A percentile compares a stretch with the other conserved stretches of the same genome.
Evolutionary conservation across 2,329 filamentous ascomycete genomes (phyloP).

Genomic region (Neonectria punicea): DNA sequence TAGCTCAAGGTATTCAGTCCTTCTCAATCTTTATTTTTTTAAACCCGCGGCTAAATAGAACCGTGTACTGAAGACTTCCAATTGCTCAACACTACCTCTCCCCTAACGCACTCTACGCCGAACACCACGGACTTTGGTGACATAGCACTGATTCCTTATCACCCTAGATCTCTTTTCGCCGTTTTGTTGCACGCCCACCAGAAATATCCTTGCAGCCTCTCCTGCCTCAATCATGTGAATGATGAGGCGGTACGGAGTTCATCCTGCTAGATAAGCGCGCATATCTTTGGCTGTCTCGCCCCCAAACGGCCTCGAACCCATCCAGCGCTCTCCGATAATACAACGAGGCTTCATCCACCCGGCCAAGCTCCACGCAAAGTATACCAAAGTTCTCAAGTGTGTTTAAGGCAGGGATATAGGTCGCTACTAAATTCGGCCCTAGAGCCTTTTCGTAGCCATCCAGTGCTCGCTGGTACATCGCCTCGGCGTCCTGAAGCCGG

Average conservation of each 20-base stretch:
- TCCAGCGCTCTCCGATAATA: background rate
- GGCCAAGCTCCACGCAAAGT: background rate
- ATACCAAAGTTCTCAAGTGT: slow-evolving; percentile 5
- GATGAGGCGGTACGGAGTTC: background rate
- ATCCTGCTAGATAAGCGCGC: background rate
- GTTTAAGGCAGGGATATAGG: slow-evolving; percentile 7
- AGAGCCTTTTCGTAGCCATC: slow-evolving; percentile 27
- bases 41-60: too few species aligned
- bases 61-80: too few species aligned
- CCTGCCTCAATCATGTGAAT: background rate
- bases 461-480: slow-evolving; percentile 36
- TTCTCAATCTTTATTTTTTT: too few species aligned
- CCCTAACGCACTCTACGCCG: too few species aligned
- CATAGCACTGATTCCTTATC: too few species aligned
- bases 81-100: too few species aligned
- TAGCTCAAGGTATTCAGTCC: too few species aligned
- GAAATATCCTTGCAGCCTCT: background rate
- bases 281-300: background rate
- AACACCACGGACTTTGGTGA: too few species aligned
- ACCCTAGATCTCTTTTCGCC: too few species aligned
- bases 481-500: too few species aligned
- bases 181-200: too few species aligned
- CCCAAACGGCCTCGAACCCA: background rate
- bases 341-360: background rate
- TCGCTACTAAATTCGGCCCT: background rate